Conservation (phyloP, 2,329 filamentous ascomycete species). For the Decorospora gaudefroyi region DNA sequence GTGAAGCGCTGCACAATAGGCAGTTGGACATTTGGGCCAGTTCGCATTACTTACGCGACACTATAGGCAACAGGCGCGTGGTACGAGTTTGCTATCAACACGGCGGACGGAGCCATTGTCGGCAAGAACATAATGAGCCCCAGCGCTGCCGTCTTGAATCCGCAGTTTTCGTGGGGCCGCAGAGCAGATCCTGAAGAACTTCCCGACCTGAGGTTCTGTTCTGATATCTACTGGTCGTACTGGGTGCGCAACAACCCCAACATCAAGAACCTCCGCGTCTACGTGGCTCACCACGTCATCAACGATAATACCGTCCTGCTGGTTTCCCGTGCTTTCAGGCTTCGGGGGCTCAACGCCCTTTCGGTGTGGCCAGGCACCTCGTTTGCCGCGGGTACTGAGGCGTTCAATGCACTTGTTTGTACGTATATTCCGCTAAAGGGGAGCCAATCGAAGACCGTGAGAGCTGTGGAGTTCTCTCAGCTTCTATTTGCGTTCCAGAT, state of each 20-base stretch:
- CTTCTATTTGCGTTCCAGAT: neutral
- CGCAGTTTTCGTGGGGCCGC: slow-evolving; percentile 10
- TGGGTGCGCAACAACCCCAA: slow-evolving; percentile 24
- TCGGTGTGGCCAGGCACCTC: slow-evolving; percentile 24
- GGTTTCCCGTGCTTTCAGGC: slow-evolving; percentile 22
- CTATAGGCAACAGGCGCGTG: slow-evolving; percentile 20
- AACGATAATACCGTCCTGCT: slow-evolving; percentile 23
- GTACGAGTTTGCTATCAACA: slow-evolving; percentile 24
- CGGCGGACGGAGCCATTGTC: slow-evolving; percentile 17
- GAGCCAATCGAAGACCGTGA: neutral
- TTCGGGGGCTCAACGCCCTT: slow-evolving; percentile 3
- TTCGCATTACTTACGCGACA: neutral
- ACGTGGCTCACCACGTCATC: slow-evolving; percentile 18
- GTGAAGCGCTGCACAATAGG: neutral
- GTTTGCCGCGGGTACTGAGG: slow-evolving; percentile 20
- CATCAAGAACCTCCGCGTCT: slow-evolving; percentile 25
- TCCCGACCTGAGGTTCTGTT: slow-evolving; percentile 18
- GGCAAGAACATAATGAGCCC: slow-evolving; percentile 17
- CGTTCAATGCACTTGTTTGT: slow-evolving; percentile 29
- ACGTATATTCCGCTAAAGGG: neutral
- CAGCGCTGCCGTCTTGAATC: slow-evolving; percentile 3
- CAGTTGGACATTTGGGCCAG: too few relatives aligned
- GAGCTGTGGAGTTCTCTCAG: neutral
- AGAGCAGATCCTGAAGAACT: slow-evolving; percentile 21
- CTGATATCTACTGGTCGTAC: slow-evolving; percentile 32